These are phyloP conservation scores for Sicyos baderoa DNA, from an alignment of 306 rosid genomes.

Conservation along the genomic window DNA sequence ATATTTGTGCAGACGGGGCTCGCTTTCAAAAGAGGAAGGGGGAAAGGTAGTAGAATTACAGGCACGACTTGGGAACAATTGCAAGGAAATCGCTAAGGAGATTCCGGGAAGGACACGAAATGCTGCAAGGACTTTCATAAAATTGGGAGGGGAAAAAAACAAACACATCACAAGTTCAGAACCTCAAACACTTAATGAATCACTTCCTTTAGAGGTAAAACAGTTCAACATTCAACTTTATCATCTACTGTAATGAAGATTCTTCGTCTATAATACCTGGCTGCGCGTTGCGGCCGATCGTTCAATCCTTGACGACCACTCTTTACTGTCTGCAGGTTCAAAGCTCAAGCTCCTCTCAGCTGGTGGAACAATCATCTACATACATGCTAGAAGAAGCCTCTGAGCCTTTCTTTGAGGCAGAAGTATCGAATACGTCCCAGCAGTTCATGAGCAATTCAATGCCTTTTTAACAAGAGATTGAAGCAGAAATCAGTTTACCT, in stretches of 20 bases:
- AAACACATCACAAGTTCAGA: constrained; percentile 23
- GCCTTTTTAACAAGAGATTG: no score
- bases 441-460: no score
- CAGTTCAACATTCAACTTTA: neutral
- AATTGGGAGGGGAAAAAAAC: constrained; percentile 36
- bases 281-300: neutral
- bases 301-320: no score
- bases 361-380: constrained; percentile 19
- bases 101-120: constrained; percentile 53
- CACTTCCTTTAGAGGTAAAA: constrained; percentile 4
- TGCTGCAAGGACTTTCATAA: constrained; percentile 45
- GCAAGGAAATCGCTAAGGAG: constrained; percentile 48
- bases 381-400: no score
- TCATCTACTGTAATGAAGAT: neutral
- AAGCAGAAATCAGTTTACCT: no score
- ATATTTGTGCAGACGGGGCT: constrained; percentile 39
- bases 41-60: constrained; percentile 53
- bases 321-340: constrained; percentile 32
- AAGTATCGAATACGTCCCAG: no score
- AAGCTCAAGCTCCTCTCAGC: constrained; percentile 25
- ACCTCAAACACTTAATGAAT: neutral
- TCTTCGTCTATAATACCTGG: neutral
- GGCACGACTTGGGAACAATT: constrained; percentile 52
- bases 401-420: no score
- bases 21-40: constrained; percentile 54